These are phyloP conservation scores for Aureobasidium namibiae DNA, from an alignment of 2,329 filamentous ascomycete species.

Conservation along the genomic window DNA sequence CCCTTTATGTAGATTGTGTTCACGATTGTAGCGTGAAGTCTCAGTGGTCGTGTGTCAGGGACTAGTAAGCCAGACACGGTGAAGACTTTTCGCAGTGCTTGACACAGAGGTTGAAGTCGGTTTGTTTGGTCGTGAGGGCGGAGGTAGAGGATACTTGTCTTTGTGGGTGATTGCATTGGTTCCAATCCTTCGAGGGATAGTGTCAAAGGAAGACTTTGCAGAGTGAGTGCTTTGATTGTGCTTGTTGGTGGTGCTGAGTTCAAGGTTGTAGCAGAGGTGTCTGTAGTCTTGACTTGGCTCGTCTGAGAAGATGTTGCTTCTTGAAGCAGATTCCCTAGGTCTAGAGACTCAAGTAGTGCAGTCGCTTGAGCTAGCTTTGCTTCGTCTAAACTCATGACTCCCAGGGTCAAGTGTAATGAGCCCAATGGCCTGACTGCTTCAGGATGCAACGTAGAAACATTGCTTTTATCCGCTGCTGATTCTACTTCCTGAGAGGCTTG, in stretches of 20 bases:
- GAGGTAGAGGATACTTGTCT: constrained; percentile 58
- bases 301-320: not conserved
- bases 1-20: constrained; percentile 72
- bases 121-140: constrained; percentile 47
- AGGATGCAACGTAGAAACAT: not conserved
- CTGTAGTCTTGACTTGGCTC: not conserved
- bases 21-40: constrained; percentile 75
- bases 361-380: constrained; percentile 43
- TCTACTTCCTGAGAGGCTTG: not conserved
- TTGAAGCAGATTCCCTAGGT: constrained; percentile 20
- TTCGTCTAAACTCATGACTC: constrained; percentile 66
- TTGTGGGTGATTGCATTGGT: constrained; percentile 52
- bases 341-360: constrained; percentile 24
- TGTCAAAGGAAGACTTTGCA: constrained; percentile 18
- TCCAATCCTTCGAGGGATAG: constrained; percentile 43
- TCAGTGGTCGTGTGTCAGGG: constrained; percentile 53
- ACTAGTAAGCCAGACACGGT: constrained; percentile 47
- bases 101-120: constrained; percentile 50
- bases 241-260: not conserved
- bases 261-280: too few relatives aligned
- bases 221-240: not conserved
- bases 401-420: constrained; percentile 78
- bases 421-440: constrained; percentile 66
- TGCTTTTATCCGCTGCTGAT: not conserved
- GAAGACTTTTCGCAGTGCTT: constrained; percentile 48